These are phyloP conservation scores for Haematococcus lacustris DNA, from an alignment of 139 green algal species.

Conservation along the genomic window DNA sequence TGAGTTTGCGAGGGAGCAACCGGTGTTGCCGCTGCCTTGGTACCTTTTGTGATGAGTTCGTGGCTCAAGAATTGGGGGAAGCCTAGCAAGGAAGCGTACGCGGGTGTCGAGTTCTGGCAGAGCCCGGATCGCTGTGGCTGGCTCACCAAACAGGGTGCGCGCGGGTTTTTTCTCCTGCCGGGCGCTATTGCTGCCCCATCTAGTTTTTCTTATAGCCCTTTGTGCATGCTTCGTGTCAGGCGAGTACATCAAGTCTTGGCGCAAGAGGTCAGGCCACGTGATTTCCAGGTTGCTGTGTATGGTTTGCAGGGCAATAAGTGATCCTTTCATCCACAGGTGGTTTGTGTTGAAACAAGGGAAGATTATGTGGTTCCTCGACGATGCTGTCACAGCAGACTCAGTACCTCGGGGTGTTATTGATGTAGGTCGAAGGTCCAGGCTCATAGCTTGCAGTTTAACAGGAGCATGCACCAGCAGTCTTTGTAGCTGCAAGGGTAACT, in stretches of 20 bases:
- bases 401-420: constrained; percentile 88
- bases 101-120: too few species aligned
- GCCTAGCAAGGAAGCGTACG: too few species aligned
- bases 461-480: background rate
- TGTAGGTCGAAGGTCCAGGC: constrained; percentile 29
- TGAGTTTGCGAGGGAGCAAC: too few species aligned
- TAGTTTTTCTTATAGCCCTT: background rate
- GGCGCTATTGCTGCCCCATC: background rate
- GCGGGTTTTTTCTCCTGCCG: background rate
- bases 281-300: background rate
- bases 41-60: too few species aligned
- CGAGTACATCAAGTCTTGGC: constrained; percentile 94
- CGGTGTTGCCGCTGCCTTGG: too few species aligned
- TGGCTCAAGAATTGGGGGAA: too few species aligned
- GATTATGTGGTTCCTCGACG: constrained; percentile 98
- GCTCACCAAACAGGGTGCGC: constrained; percentile 89
- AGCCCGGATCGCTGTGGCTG: constrained; percentile 76
- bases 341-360: constrained; percentile 98
- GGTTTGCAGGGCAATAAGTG: background rate
- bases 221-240: constrained; percentile 46
- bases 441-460: background rate
- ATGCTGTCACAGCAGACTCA: constrained; percentile 75
- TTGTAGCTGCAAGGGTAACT: background rate
- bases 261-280: constrained; percentile 52
- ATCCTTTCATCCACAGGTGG: constrained; percentile 59